Percentiles rank a stretch among this genome's conserved stretches.
Evolutionary conservation across 331 rosid genomes (phyloP).

Genomic region (Quercus tomentella): DNA sequence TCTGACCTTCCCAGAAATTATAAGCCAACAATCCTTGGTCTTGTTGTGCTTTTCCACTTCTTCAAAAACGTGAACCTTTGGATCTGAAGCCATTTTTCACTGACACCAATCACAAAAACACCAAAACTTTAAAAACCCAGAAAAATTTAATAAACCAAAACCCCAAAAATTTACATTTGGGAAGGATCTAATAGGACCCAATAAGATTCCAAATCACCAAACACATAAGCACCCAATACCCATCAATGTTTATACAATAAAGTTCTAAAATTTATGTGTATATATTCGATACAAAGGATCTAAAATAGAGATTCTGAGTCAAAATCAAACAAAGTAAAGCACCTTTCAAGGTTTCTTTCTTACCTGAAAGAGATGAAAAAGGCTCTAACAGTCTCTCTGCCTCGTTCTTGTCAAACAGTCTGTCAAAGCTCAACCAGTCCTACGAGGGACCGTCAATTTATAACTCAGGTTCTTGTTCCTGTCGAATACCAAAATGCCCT

Average conservation of each 20-base stretch:
- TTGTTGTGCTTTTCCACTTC: conserved; percentile 71
- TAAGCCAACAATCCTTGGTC: conserved; percentile 87
- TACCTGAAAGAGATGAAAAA: too few species aligned
- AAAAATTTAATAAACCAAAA: conserved; percentile 17
- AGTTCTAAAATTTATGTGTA: not conserved
- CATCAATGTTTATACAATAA: not conserved
- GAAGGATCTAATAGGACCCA: conserved; percentile 18
- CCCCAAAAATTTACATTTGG: not conserved
- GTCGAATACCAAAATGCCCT: too few species aligned
- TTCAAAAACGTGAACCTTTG: conserved; percentile 53
- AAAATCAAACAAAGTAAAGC: too few species aligned
- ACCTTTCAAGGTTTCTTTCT: too few species aligned
- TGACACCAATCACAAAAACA: conserved; percentile 26
- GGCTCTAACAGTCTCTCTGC: too few species aligned
- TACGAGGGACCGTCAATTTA: too few species aligned
- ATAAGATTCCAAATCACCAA: not conserved
- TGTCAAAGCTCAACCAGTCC: too few species aligned
- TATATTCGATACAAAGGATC: not conserved
- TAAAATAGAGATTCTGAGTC: not conserved
- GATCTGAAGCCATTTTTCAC: conserved; percentile 72
- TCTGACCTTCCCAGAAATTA: conserved; percentile 76
- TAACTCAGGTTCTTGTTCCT: too few species aligned
- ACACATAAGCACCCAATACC: not conserved
- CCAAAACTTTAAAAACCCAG: not conserved
- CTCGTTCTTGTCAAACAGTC: too few species aligned